Evolutionary conservation across 371 early-diverging fungal genomes (phyloP).

Genomic region (Rhizopus arrhizus): DNA sequence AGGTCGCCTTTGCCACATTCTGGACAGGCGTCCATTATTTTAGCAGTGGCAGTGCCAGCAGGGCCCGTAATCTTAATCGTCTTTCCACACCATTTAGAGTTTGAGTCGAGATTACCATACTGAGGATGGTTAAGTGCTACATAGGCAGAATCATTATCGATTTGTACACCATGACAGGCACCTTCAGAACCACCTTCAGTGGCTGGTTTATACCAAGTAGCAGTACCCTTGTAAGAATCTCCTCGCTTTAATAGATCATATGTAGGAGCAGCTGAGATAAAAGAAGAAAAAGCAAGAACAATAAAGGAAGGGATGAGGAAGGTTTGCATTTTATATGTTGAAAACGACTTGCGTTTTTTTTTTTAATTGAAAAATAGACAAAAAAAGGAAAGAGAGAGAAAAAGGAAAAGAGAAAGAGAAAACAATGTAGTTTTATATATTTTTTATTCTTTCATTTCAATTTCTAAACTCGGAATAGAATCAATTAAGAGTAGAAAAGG

Average conservation of each 20-base stretch:
- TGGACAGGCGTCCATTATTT: conserved; percentile 23
- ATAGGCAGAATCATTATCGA: conserved; percentile 15
- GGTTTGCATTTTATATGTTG: neutral
- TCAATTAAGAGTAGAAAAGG: neutral
- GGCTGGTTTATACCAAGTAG: conserved; percentile 32
- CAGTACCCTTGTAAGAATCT: conserved; percentile 22
- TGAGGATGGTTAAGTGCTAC: conserved; percentile 33
- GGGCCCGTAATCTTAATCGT: conserved; percentile 30
- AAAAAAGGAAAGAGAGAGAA: neutral
- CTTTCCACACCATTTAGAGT: conserved; percentile 32
- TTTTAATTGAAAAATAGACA: too few species aligned
- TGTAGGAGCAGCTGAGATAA: neutral
- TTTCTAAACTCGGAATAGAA: neutral
- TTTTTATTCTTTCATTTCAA: neutral
- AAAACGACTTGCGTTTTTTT: neutral
- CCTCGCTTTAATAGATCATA: neutral
- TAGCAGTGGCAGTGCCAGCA: conserved; percentile 11
- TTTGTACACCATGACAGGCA: conserved; percentile 31
- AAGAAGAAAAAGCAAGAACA: neutral
- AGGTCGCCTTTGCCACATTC: conserved; percentile 18
- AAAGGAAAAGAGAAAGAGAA: neutral
- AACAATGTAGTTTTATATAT: too few species aligned
- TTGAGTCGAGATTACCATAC: conserved; percentile 26
- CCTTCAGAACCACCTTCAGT: conserved; percentile 30
- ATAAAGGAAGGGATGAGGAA: neutral